phyloP scores from a whole-genome alignment of 164 flowering plant genomes.

The Stephania japonica region DNA sequence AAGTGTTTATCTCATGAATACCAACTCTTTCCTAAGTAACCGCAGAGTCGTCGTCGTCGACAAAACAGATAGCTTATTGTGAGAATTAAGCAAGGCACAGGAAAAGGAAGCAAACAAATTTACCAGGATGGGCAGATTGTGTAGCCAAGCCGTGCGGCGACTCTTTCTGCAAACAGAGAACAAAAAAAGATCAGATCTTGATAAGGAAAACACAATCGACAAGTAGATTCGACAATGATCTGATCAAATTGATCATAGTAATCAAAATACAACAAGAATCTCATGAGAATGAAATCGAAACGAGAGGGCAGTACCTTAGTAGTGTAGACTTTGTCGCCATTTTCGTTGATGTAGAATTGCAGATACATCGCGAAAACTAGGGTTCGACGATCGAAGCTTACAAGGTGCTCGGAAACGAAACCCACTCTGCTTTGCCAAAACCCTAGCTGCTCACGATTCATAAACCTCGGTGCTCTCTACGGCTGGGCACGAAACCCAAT shows the following conservation, averaged over 20 bases:
- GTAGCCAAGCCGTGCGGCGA: conserved; percentile 75
- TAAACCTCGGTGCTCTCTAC: too few species aligned
- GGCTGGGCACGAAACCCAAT: too few species aligned
- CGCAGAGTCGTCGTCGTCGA: too few species aligned
- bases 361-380: conserved; percentile 91
- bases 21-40: too few species aligned
- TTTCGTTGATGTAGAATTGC: conserved; percentile 79
- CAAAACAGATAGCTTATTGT: too few species aligned
- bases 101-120: neutral
- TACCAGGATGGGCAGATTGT: conserved; percentile 96
- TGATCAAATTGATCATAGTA: neutral
- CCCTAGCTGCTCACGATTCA: too few species aligned
- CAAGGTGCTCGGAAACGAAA: too few species aligned
- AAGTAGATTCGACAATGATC: neutral
- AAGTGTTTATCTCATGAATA: too few species aligned
- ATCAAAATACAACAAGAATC: neutral
- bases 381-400: too few species aligned
- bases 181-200: neutral
- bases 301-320: conserved; percentile 46
- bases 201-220: neutral
- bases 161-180: conserved; percentile 46
- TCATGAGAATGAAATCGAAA: neutral
- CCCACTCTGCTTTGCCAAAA: too few species aligned
- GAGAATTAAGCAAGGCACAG: neutral
- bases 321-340: conserved; percentile 91